Base-by-base conservation (phyloP, 257 asterid species). In the Solanum neorickii region DNA sequence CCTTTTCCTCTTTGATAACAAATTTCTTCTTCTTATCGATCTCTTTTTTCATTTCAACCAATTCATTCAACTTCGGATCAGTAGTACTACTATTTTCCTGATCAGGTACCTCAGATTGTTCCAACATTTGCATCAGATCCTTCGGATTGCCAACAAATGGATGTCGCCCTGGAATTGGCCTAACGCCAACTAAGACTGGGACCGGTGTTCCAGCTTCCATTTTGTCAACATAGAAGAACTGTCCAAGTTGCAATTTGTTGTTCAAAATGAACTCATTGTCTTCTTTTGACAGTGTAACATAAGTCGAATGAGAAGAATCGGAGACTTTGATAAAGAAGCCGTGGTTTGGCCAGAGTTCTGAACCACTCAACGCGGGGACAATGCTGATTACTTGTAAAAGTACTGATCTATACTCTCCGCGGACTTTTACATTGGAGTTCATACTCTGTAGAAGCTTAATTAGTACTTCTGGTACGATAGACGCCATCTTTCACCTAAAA, bases 281-380 rank as follows among this genome's bases (percentile, higher is more conserved):
- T 3, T 90, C 87, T 75, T 88, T 94, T 7, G 95, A 92, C 59
- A 95, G 87, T 6, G 98, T 89, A 23, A 93, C 98, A 83, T 95
- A 96, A 3, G 98, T 94, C 0, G 99, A 94, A 89, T 96, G 98
- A 21, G 99, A 94, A 16, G 98, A 96, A 86, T 96, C 98, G 0
- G 99, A 96, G 85, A 96, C 95, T 92, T 96, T 96, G 20, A 96
- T 78, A 94, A 94, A 96, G 90, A 95, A 96, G 2, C 99, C 98
- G 25, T 93, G 98, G 65, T 94, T 93, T 0, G 99, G 99, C 94
- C 95, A 95, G 1, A 96, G 84, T 69, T 96, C 98, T 0, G 97
- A 90, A 29, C 98, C 99, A 78, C 41, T 78, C 84, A 78, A 89
- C 25, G 98, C 99, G 2, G 98, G 98, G 41, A 96, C 99, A 27